Base-by-base conservation (phyloP, 805 yeast genomes). In the Zygotorulaspora danielsina region DNA sequence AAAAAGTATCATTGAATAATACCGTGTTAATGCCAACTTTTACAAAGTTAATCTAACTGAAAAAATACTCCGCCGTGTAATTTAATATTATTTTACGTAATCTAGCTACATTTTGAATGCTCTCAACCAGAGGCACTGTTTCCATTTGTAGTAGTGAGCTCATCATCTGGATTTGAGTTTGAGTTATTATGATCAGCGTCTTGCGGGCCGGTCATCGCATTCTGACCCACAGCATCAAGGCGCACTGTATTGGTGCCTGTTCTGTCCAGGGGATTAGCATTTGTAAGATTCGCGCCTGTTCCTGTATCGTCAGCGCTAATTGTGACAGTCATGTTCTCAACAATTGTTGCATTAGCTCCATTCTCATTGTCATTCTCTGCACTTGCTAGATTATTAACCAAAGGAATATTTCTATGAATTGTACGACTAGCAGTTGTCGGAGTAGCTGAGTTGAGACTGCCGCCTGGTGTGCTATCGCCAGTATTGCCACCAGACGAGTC, bases 401-500 rank as follows among this genome's bases (percentile, higher is more conserved):
- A 34, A 26, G 32, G 20, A n/a, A 21, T 22, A n/a, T 22, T 34
- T n/a, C 41, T 36, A 16, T 30, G 21, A 5, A n/a, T n/a, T 12
- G 18, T 27, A 5, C 31, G 31, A 12, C 10, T 27, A n/a, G 16
- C 18, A 12, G 18, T 15, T 12, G 18, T 15, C 4, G 31, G 10
- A 12, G 17, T 15, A 24, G 8, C 27, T n/a, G 31, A 27, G 18
- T 27, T 27, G n/a, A 12, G 31, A 27, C 16, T 27, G 11, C 12
- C 15, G 18, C 31, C 18, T 5, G 54, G 53, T 6, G 54, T 47
- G 20, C 39, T 48, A 10, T 53, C 38, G 7, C 53, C 53, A 8
- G 53, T 53, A 21, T 39, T 46, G 4, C 42, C 41, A 9, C 48
- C 43, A 2, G 53, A 32, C 21, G 55, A 50, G n/a, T 54, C 38